These are phyloP conservation scores for Dictyostelium capitatum DNA, from an alignment of 78 protist genomes.

Conservation along the genomic window DNA sequence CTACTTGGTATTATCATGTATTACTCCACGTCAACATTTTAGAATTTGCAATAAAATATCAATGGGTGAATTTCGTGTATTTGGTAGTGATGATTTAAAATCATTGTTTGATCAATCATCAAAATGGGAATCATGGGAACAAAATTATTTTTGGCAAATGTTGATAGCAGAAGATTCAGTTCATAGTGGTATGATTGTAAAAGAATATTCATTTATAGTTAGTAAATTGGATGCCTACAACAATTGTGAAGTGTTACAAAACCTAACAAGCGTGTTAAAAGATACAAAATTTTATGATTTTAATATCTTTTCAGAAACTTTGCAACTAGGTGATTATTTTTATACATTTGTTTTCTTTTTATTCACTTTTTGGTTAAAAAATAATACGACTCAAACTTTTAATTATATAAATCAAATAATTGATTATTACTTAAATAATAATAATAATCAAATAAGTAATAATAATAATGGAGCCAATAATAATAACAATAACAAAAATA, in stretches of 20 bases:
- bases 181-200: conserved; percentile 11
- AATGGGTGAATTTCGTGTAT: conserved; percentile 68
- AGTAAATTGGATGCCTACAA: conserved; percentile 24
- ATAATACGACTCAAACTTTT: conserved; percentile 9
- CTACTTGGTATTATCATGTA: conserved; percentile 9
- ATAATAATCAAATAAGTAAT: background rate
- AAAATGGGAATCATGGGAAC: conserved; percentile 64
- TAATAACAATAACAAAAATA: background rate
- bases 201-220: conserved; percentile 16
- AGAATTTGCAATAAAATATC: conserved; percentile 37
- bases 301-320: background rate
- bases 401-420: conserved; percentile 15
- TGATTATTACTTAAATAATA: background rate
- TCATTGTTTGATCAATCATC: conserved; percentile 2
- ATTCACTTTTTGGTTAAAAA: conserved; percentile 30
- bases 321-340: background rate
- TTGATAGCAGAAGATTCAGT: conserved; percentile 44
- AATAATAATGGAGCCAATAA: background rate
- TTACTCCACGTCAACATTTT: conserved; percentile 43
- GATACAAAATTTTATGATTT: conserved; percentile 15
- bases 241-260: conserved; percentile 29
- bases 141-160: conserved; percentile 52
- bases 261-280: background rate
- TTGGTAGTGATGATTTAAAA: conserved; percentile 24
- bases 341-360: background rate